A percentile compares a stretch with the other conserved stretches of the same genome.
Conservation (phyloP, 768 basidiomycete genomes). For the Serendipita sp. region DNA sequence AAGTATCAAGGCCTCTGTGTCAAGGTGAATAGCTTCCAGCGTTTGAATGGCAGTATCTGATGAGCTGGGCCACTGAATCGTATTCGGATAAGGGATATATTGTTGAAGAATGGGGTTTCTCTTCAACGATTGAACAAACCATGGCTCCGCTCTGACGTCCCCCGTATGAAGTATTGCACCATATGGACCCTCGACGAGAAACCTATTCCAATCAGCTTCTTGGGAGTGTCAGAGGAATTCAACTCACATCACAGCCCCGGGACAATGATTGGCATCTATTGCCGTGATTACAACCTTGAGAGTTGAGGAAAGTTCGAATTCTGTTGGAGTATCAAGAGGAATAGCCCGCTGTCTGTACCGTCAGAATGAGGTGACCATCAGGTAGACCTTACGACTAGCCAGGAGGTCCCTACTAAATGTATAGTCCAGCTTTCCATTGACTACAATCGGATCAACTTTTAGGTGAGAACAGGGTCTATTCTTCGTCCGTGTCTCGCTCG, state of each 20-base stretch:
- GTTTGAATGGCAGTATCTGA: slow-evolving; percentile 16
- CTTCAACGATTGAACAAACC: slow-evolving; percentile 51
- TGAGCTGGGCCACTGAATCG: slow-evolving; percentile 10
- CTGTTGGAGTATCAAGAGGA: slow-evolving; percentile 48
- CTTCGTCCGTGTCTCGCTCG: slow-evolving; percentile 34
- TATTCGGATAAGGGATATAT: slow-evolving; percentile 34
- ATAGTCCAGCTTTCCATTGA: slow-evolving; percentile 35
- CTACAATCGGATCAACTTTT: slow-evolving; percentile 35
- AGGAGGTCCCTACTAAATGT: slow-evolving; percentile 50
- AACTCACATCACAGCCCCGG: slow-evolving; percentile 78
- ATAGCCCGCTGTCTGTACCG: slow-evolving; percentile 21
- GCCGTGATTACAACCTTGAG: slow-evolving; percentile 59
- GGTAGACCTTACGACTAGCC: slow-evolving; percentile 29
- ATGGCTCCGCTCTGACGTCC: slow-evolving; percentile 78
- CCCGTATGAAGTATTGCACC: slow-evolving; percentile 82
- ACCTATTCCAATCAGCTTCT: slow-evolving; percentile 38
- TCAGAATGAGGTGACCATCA: background rate
- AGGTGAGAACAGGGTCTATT: slow-evolving; percentile 52
- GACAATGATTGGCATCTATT: slow-evolving; percentile 89
- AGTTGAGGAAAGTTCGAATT: slow-evolving; percentile 37
- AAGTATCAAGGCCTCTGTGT: slow-evolving; percentile 55
- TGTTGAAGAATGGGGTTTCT: slow-evolving; percentile 58
- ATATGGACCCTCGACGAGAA: slow-evolving; percentile 54
- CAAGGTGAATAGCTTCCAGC: slow-evolving; percentile 67
- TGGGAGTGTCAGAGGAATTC: background rate